Base-by-base conservation (phyloP, 116 monocot species). In the Dioscorea cayenensis region DNA sequence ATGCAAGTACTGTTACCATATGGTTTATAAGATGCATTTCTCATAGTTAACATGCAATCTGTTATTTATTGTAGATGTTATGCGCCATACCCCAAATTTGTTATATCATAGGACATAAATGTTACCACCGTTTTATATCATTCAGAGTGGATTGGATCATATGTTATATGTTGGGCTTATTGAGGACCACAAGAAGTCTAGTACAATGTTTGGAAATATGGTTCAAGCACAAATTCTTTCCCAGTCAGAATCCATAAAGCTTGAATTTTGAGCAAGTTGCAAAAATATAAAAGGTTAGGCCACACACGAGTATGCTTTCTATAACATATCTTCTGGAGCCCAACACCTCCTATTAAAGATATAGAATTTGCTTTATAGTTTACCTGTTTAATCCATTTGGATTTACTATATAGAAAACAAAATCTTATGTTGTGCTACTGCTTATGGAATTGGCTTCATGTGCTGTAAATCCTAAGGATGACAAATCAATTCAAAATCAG, bases 121-220 rank as follows among this genome's bases (percentile, higher is more conserved):
- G 27, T 72, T 78, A 76, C 23, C 66, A 16, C n/a, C 17, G 58
- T 25, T 51, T 19, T 58, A n/a, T 66, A 73, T 77, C 50, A 36
- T 74, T 60, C 89, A 95, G 96, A 80, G 36, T 77, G 87, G 92
- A 78, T 80, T 96, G 82, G 85, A 96, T 58, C 74, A 73, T 58
- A 96, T 96, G 96, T 63, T 96, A 48, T 96, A 90, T 81, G 84
- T 96, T 68, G 96, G 92, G 20, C 82, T 96, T 52, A 96, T 87
- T 48, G 92, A 96, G 68, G 90, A 96, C 36, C 96, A 96, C 72
- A 83, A 86, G 73, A 78, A 80, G 64, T 96, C 96, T 36, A 92
- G 92, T 51, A 78, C 82, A 29, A 77, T 96, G 77, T 96, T 96
- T 77, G 90, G 85, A 32, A 82, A 82, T 74, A 86, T 92, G 86